Conservation (phyloP, 2,329 filamentous ascomycete genomes). For the Aspergillus piperis region DNA sequence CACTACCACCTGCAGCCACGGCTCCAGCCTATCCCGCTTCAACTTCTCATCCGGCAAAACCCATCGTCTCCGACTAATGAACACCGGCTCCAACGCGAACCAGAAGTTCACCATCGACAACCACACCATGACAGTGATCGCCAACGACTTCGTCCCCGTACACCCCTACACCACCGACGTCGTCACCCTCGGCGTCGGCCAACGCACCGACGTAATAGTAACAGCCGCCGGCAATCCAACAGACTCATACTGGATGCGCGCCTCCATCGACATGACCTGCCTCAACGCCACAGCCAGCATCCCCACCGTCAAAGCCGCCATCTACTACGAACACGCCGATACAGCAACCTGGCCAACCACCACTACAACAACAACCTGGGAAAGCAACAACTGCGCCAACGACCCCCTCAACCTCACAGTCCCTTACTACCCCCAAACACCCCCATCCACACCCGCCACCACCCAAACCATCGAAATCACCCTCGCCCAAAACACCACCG, state of each 20-base stretch:
- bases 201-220: constrained; percentile 49
- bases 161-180: constrained; percentile 58
- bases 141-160: constrained; percentile 44
- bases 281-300: background rate
- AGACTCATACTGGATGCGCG: constrained; percentile 46
- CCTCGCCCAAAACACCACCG: background rate
- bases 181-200: constrained; percentile 34
- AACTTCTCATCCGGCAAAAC: constrained; percentile 10
- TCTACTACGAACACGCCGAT: background rate
- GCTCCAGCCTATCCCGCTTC: background rate
- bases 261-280: background rate
- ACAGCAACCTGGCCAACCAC: background rate
- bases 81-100: constrained; percentile 37
- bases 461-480: background rate
- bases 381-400: constrained; percentile 4
- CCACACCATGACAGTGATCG: constrained; percentile 43
- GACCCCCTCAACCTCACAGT: background rate
- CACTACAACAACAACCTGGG: background rate
- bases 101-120: constrained; percentile 36
- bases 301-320: background rate
- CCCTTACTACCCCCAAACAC: background rate
- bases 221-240: constrained; percentile 39
- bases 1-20: too few relatives aligned
- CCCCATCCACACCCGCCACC: background rate
- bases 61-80: constrained; percentile 40